Base-by-base conservation (phyloP, 345 rosid genomes). In the Durio zibethinus region DNA sequence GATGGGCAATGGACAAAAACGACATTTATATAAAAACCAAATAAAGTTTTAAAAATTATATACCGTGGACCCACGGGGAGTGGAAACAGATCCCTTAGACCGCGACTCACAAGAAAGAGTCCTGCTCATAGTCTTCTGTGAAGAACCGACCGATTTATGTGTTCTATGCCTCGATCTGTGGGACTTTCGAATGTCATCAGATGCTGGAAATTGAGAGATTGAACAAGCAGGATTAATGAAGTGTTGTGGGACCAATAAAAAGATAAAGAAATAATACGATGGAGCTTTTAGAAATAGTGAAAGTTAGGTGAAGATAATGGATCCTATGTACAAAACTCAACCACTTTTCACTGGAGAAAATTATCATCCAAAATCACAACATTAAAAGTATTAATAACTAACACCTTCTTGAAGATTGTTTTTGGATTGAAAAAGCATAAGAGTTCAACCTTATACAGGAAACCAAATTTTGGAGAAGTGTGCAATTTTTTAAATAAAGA, bases 41-140 rank as follows among this genome's bases (percentile, higher is more conserved):
- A 40, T 64, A 48, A n/a, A 27, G 59, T 50, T 10, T 42, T 8
- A 38, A 33, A 65, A 23, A 4, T 71, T 47, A 56, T 60, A 16
- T 86, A 96, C 98, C 89, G 80, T 74, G 87, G 88, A 77, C 79
- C 84, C 88, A 75, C 83, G 85, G 70, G 89, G 85, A 2, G 91
- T 78, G 31, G 90, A 84, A 72, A 84, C 78, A 59, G 97, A 92
- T 45, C 83, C 84, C 83, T 92, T 93, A 16, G 92, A 91, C 63
- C 92, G 99, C 9, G 93, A 91, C 72, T 95, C 99, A 84, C 90
- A 89, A 59, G 98, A 93, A 47, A 89, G 77, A 20, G 97, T 89
- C 84, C 88, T 82, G 86, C 89, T 87, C 84, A 87, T 79, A 33
- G 92, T 82, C 92, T 86, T 93, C 70, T 91, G 89, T 68, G 97